phyloP scores from a whole-genome alignment of 2,329 filamentous ascomycete genomes.

The Magnaporthiopsis poae region DNA sequence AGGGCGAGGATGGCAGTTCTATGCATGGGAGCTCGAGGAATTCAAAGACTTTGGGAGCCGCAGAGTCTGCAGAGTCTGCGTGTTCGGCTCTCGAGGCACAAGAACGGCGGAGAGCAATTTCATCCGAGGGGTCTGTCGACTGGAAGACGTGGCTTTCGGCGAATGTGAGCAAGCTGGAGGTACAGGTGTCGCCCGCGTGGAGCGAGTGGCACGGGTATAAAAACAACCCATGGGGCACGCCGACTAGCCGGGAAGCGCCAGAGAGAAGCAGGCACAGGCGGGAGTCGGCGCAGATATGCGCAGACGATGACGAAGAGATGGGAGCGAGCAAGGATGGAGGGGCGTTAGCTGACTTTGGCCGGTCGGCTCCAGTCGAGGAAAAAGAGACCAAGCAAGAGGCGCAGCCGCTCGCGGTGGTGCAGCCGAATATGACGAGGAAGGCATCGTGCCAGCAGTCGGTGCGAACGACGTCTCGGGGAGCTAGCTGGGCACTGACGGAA shows the following conservation, averaged over 20 bases:
- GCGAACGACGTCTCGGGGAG: not conserved
- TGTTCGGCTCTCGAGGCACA: not conserved
- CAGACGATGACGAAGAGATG: not conserved
- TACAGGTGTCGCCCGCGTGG: conserved; percentile 12
- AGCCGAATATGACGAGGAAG: conserved; percentile 5
- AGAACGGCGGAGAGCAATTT: conserved; percentile 16
- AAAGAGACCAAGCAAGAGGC: not conserved
- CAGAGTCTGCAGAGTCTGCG: not conserved
- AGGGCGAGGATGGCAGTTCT: not conserved
- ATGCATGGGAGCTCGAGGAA: not conserved
- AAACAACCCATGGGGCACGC: not conserved
- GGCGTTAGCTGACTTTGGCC: too few species aligned
- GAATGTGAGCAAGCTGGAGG: conserved; percentile 39
- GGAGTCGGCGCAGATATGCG: conserved; percentile 7
- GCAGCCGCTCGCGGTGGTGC: not conserved
- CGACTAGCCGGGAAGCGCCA: not conserved
- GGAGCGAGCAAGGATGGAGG: not conserved
- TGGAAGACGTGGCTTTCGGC: conserved; percentile 48
- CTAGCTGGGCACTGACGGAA: not conserved
- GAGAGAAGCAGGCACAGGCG: not conserved
- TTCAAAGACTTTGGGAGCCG: not conserved
- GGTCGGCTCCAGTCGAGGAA: not conserved
- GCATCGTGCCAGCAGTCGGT: not conserved
- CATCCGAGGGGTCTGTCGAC: conserved; percentile 29
- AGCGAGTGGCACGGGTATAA: not conserved